Conservation (phyloP, 1,139 yeast genomes). For the Blastobotrys ciferrii region DNA sequence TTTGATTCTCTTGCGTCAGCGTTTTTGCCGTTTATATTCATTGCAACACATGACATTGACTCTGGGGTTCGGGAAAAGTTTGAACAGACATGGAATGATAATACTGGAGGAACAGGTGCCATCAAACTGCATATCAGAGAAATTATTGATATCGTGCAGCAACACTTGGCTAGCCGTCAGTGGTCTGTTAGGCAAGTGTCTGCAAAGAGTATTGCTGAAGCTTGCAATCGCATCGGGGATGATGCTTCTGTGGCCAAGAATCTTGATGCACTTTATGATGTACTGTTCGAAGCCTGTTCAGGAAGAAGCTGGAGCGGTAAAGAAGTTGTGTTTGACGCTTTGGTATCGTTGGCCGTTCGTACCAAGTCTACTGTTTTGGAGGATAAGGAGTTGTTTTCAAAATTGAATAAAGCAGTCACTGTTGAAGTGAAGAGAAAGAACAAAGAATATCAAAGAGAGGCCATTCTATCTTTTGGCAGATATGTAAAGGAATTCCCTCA, state of each 20-base stretch:
- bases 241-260: conserved; percentile 15
- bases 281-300: conserved; percentile 59
- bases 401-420: conserved; percentile 21
- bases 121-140: conserved; percentile 71
- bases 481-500: conserved; percentile 32
- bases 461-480: conserved; percentile 30
- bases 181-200: conserved; percentile 69
- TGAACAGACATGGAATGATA: conserved; percentile 74
- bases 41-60: conserved; percentile 70
- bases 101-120: conserved; percentile 71
- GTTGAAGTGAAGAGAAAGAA: conserved; percentile 68
- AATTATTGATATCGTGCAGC: conserved; percentile 51
- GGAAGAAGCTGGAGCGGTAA: conserved; percentile 93
- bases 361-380: conserved; percentile 36
- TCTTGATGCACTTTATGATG: conserved; percentile 45
- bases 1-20: conserved; percentile 62
- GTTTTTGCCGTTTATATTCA: conserved; percentile 73
- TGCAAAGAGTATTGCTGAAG: conserved; percentile 66
- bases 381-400: conserved; percentile 17
- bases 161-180: conserved; percentile 52
- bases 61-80: conserved; percentile 49
- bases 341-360: conserved; percentile 57
- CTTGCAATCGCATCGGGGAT: conserved; percentile 46
- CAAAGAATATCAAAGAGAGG: conserved; percentile 54
- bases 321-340: conserved; percentile 67